Base-by-base conservation (phyloP, 495 filamentous ascomycete genomes). In the Lepidopterella palustris region DNA sequence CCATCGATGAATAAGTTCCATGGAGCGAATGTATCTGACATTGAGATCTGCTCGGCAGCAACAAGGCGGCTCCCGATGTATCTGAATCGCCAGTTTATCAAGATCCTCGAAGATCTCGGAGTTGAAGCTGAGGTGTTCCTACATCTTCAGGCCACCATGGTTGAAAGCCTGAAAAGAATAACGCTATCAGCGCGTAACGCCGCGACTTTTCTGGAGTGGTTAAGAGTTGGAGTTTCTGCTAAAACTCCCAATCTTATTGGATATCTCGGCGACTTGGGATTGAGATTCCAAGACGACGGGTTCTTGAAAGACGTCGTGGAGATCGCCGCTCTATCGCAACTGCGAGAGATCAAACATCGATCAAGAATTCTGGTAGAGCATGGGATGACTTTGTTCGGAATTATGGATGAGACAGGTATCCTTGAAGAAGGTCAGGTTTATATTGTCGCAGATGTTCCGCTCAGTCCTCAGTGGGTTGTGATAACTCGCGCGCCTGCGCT, bases 1-100 rank as follows among this genome's bases (percentile, higher is more conserved):
- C 71, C 74, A 0, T 89, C 84, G n/a, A 95, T 93, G 89, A 73
- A 80, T 51, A 95, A 95, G 63, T 93, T 92, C 64, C 61, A 74
- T 24, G 63, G 70, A 0, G 76, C 82, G 21, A 72, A 65, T 35
- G 23, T n/a, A 21, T 61, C 63, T 4, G 73, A 82, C 39, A 76
- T 95, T 3, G 90, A 92, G 60, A 89, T 95, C 55, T 93, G 89
- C 65, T 86, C 84, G 42, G 74, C 80, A 39, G 81, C 80, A 2
- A 80, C 78, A 23, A 81, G 77, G 42, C 85, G 85, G 0, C 77
- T 92, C 13, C 81, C 84, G 0, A 75, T 89, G 63, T 79, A 83
- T 35, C 79, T 95, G 2, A 92, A 92, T 66, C 82, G 84, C 1
- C 87, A 87, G 51, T 70, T 89, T 32, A 88, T 95, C 66, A 92